These are phyloP conservation scores for Xylaria bambusicola DNA, from an alignment of 495 filamentous ascomycete species.

Conservation along the genomic window DNA sequence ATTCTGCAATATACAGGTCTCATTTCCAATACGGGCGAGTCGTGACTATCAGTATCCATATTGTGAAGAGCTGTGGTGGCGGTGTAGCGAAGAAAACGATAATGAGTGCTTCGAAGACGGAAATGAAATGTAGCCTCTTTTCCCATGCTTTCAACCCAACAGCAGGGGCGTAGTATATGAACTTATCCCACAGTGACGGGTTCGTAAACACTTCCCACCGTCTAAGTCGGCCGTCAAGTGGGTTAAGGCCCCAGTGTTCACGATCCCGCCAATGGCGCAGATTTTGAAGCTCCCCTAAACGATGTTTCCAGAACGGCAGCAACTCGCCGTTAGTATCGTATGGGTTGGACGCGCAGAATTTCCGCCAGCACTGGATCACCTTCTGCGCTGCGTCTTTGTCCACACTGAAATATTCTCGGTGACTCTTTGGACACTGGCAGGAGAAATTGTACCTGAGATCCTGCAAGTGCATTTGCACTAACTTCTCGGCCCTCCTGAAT, in stretches of 20 bases:
- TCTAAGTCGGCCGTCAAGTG: neutral
- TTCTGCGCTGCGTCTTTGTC: neutral
- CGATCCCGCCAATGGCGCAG: neutral
- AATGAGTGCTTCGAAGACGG: too few relatives aligned
- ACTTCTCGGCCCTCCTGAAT: neutral
- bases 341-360: neutral
- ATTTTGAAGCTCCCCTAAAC: neutral
- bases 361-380: constrained; percentile 3
- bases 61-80: too few relatives aligned
- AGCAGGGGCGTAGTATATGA: too few relatives aligned
- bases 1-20: too few relatives aligned
- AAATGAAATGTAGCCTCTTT: too few relatives aligned
- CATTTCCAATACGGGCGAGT: too few relatives aligned
- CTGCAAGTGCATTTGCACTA: neutral
- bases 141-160: too few relatives aligned
- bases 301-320: constrained; percentile 1
- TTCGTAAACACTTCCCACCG: neutral
- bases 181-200: neutral
- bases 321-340: neutral
- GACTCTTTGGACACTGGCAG: neutral
- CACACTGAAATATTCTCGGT: constrained; percentile 2
- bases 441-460: neutral
- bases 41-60: too few relatives aligned
- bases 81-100: too few relatives aligned
- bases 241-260: neutral